phyloP scores from a whole-genome alignment of 2,329 filamentous ascomycete genomes.

The Penicillium glabrum region DNA sequence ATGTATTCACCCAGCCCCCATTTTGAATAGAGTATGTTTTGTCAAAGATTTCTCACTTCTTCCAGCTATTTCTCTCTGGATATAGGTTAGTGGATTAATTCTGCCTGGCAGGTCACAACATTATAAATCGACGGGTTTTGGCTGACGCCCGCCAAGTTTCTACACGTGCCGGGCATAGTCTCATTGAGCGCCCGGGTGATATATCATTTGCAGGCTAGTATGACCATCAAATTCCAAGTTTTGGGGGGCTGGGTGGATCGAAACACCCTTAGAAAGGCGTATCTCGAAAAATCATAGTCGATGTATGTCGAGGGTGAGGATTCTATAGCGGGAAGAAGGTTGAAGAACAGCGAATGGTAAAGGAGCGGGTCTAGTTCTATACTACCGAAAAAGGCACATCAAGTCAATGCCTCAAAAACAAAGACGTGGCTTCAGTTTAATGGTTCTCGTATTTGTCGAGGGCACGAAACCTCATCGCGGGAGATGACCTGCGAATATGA shows the following conservation, averaged over 20 bases:
- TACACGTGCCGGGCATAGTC: neutral
- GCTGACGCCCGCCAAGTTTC: neutral
- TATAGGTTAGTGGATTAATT: neutral
- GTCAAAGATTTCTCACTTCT: neutral
- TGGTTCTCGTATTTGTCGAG: neutral
- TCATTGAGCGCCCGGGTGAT: conserved; percentile 14
- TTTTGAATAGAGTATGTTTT: neutral
- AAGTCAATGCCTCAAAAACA: too few species aligned
- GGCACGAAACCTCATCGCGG: neutral
- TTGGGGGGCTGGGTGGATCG: neutral
- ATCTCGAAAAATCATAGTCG: neutral
- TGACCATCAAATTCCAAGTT: conserved; percentile 10
- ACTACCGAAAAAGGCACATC: neutral
- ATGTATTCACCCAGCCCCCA: conserved; percentile 1
- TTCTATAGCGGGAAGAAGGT: neutral
- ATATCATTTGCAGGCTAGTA: conserved; percentile 12
- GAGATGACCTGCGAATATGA: conserved; percentile 11
- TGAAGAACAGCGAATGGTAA: neutral
- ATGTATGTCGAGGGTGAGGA: neutral
- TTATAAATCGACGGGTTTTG: conserved; percentile 13
- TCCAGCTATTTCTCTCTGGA: neutral
- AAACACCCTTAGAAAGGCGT: neutral
- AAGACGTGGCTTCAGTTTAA: neutral
- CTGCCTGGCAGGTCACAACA: conserved; percentile 3
- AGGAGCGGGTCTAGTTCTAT: neutral